A percentile compares a stretch with the other conserved stretches of the same genome.
These are phyloP conservation scores for Papiliotrema laurentii DNA, from an alignment of 1,284 basidiomycete species.

Conservation along the genomic window DNA sequence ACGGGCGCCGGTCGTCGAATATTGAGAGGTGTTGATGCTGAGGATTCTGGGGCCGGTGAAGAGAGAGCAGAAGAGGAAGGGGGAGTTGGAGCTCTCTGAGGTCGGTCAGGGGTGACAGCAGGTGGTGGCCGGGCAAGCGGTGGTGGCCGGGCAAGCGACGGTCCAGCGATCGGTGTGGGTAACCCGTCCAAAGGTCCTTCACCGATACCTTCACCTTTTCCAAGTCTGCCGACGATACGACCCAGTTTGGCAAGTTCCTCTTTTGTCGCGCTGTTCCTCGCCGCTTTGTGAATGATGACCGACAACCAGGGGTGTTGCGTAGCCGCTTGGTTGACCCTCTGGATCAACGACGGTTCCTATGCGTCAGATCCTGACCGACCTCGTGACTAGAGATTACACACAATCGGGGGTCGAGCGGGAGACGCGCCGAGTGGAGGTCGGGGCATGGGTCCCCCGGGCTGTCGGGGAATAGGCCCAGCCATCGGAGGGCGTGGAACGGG, in stretches of 20 bases:
- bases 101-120: slow-evolving; percentile 1
- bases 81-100: no score
- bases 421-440: not conserved
- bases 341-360: slow-evolving; percentile 28
- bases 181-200: slow-evolving; percentile 9
- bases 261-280: slow-evolving; percentile 37
- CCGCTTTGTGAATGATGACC: slow-evolving; percentile 43
- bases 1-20: not conserved
- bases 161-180: not conserved
- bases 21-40: no score
- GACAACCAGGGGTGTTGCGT: slow-evolving; percentile 39
- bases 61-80: not conserved
- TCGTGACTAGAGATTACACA: not conserved
- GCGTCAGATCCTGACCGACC: slow-evolving; percentile 6
- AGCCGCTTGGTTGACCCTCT: slow-evolving; percentile 41
- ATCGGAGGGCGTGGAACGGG: not conserved
- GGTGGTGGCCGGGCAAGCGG: slow-evolving; percentile 1
- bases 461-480: not conserved
- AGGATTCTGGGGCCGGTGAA: no score
- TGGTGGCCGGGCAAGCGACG: not conserved
- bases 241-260: slow-evolving; percentile 42
- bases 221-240: slow-evolving; percentile 33
- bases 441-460: not conserved
- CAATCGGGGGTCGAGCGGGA: slow-evolving; percentile 6
- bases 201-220: slow-evolving; percentile 29